Evolutionary conservation across 176 grass and related monocot species (phyloP).

Genomic region (Miscanthus lutarioriparius): DNA sequence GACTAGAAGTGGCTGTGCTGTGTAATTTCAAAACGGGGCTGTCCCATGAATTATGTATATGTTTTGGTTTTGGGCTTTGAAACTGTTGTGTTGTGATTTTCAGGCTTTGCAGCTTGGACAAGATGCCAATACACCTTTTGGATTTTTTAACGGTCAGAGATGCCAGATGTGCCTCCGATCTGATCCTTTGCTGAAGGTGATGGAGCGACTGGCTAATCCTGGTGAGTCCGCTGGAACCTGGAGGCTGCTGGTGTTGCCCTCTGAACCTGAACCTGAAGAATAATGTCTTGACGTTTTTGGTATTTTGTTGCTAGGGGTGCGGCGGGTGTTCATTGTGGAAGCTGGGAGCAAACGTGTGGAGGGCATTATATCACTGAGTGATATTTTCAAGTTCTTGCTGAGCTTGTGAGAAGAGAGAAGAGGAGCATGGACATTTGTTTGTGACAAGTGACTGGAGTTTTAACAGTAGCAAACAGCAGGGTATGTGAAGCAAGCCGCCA

Average conservation of each 20-base stretch:
- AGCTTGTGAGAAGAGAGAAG: slow-evolving; percentile 39
- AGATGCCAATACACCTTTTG: slow-evolving; percentile 69
- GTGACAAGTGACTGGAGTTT: slow-evolving; percentile 39
- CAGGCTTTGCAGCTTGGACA: slow-evolving; percentile 94
- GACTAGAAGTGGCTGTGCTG: neutral
- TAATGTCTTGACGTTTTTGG: neutral
- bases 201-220: slow-evolving; percentile 96
- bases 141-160: slow-evolving; percentile 86
- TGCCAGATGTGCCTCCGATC: slow-evolving; percentile 97
- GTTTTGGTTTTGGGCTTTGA: slow-evolving; percentile 12
- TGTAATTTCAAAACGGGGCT: neutral
- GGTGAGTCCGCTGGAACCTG: slow-evolving; percentile 29
- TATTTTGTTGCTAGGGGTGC: slow-evolving; percentile 53
- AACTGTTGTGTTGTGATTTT: slow-evolving; percentile 15
- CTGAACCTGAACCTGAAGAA: neutral
- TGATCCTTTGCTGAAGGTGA: slow-evolving; percentile 91
- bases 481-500: slow-evolving; percentile 43
- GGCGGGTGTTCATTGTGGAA: slow-evolving; percentile 94
- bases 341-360: slow-evolving; percentile 96
- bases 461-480: slow-evolving; percentile 51
- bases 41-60: neutral
- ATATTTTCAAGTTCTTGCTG: slow-evolving; percentile 91
- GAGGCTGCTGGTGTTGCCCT: neutral
- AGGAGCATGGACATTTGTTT: slow-evolving; percentile 25
- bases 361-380: slow-evolving; percentile 89